These are phyloP conservation scores for Pythium sukuiense DNA, from an alignment of 352 stramenopile species.

Conservation along the genomic window DNA sequence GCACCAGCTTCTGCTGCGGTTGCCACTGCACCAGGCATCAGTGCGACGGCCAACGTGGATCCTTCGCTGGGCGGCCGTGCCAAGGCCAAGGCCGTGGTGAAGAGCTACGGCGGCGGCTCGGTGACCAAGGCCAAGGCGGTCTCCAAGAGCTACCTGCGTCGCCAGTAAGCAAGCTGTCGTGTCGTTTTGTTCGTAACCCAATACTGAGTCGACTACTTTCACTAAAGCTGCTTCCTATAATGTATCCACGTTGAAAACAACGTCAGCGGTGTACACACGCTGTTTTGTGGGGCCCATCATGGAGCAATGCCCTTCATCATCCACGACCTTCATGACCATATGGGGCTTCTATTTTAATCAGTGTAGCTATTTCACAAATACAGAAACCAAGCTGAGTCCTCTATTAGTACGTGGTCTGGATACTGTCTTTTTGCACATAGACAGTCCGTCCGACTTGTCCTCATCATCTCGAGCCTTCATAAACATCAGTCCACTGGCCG, in stretches of 20 bases:
- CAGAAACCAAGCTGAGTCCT: background rate
- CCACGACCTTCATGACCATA: too few species aligned
- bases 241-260: too few species aligned
- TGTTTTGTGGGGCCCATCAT: background rate
- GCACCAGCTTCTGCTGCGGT: background rate
- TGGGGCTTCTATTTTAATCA: too few species aligned
- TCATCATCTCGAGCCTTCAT: slow-evolving; percentile 16
- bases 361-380: background rate
- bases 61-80: background rate
- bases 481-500: slow-evolving; percentile 9
- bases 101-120: slow-evolving; percentile 2
- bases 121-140: background rate
- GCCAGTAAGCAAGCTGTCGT: background rate
- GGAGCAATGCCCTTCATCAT: too few species aligned
- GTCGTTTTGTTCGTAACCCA: too few species aligned
- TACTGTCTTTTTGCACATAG: slow-evolving; percentile 13
- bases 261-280: too few species aligned
- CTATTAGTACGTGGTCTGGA: background rate
- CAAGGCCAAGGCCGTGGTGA: slow-evolving; percentile 6
- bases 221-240: too few species aligned
- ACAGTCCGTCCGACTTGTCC: background rate
- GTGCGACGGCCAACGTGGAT: background rate
- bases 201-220: too few species aligned
- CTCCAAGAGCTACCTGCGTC: background rate
- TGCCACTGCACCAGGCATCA: background rate